Evolutionary conservation across 257 asterid genomes (phyloP), one percentile per base, ranked within the genome.

Genomic region (Primulina eburnea): DNA sequence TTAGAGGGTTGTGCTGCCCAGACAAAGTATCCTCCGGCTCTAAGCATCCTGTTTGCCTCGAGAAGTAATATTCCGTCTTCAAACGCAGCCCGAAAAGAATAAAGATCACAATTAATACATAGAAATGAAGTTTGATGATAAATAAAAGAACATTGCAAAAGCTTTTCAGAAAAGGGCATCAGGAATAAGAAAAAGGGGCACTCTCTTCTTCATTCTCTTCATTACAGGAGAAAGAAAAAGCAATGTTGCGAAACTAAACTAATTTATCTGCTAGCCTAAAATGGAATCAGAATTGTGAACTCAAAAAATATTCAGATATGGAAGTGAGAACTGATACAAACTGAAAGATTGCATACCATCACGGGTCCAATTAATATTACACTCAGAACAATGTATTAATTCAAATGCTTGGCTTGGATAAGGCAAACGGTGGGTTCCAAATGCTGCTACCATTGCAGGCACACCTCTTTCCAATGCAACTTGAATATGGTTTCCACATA

Each of bases 341-440:
- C 53, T 61, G 68, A 71, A 61, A 6, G 32, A 67, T 11, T 57
- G 66, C 53, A 60, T 79, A 87, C 93, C 93, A 63, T 85, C 67
- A 62, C 7, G 71, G 40, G 82, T 75, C 89, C 90, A 83, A 64
- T 80, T 72, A 28, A 85, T 66, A 65, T 82, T 56, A 68, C 82
- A 81, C 33, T 71, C 72, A 43, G 85, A 83, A 57, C 94, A 87
- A 73, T 85, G 94, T 71, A 85, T 82, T 68, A 87, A 68, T 76
- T 87, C 94, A 28, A 85, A 85, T 9, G 88, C 87, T 63, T 87
- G 91, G 85, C 89, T 87, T 52, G 95, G 86, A 69, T 60, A 83
- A 75, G 88, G 84, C 76, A 83, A 73, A 1, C 88, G 88, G 21
- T 11, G 83, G 17, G 78, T 62, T 35, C 81, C 83, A 58, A 83